Conservation (phyloP, 192 early-diverging fungal genomes). For the Backusella psychrophila region DNA sequence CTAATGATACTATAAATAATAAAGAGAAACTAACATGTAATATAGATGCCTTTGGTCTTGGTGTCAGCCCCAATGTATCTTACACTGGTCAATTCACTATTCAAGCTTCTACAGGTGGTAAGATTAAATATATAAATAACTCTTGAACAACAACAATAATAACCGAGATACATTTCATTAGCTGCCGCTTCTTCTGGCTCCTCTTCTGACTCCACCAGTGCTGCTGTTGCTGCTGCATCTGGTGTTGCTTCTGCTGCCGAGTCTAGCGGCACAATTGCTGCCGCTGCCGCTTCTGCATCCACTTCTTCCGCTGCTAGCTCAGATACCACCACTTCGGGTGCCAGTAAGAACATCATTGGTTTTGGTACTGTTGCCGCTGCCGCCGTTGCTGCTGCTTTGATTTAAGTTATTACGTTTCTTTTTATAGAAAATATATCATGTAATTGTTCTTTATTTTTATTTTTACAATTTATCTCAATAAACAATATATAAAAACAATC, state of each 20-base stretch:
- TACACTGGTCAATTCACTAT: constrained; percentile 35
- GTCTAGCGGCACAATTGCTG: not conserved
- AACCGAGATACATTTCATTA: not conserved
- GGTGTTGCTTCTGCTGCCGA: not conserved
- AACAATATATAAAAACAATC: not conserved
- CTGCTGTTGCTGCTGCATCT: not conserved
- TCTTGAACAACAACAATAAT: not conserved
- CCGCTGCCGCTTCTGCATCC: constrained; percentile 5
- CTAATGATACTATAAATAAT: not conserved
- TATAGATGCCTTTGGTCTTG: constrained; percentile 30
- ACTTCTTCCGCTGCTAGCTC: not conserved
- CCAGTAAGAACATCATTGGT: not conserved
- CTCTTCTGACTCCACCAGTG: not conserved
- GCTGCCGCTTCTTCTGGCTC: not conserved
- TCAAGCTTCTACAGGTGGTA: constrained; percentile 15
- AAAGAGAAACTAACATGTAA: not conserved
- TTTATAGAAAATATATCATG: not conserved
- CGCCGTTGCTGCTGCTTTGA: constrained; percentile 6
- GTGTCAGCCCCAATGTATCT: constrained; percentile 31
- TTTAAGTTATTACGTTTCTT: constrained; percentile 1
- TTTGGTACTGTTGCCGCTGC: not conserved
- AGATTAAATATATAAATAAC: constrained; percentile 2
- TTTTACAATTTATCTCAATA: not conserved
- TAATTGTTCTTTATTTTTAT: not conserved
- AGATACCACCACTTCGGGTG: constrained; percentile 1